Conservation (phyloP, 768 basidiomycete genomes). For the Pisolithus microcarpus region DNA sequence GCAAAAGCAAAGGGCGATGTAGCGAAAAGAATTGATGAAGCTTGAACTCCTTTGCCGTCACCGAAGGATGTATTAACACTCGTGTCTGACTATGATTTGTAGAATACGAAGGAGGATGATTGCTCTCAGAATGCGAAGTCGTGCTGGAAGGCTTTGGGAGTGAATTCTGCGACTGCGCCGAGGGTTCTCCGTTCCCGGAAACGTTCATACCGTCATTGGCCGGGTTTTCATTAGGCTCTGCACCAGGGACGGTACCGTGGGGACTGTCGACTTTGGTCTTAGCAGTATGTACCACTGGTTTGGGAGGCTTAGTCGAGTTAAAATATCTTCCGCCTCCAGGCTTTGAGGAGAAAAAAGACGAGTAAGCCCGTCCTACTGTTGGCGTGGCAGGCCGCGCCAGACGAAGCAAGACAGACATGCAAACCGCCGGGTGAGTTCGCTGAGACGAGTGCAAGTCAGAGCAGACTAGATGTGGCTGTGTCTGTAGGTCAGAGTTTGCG, state of each 20-base stretch:
- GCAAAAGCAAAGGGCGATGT: constrained; percentile 69
- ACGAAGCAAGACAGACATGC: constrained; percentile 48
- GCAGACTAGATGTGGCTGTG: not conserved
- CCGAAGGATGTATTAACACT: constrained; percentile 41
- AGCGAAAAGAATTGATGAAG: constrained; percentile 82
- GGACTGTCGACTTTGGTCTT: constrained; percentile 37
- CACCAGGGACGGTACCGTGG: constrained; percentile 24
- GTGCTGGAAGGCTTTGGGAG: constrained; percentile 17
- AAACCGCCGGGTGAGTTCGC: not conserved
- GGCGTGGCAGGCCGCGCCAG: constrained; percentile 38
- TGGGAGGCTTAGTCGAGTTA: constrained; percentile 63
- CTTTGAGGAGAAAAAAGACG: constrained; percentile 75
- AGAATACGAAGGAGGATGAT: constrained; percentile 9
- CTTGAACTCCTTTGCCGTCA: constrained; percentile 65
- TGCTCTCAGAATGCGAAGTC: constrained; percentile 11
- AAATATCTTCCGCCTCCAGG: constrained; percentile 70
- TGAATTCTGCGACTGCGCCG: constrained; percentile 10
- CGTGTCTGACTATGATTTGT: constrained; percentile 1
- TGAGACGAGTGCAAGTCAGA: not conserved
- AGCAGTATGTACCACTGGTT: constrained; percentile 32
- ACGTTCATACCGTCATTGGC: constrained; percentile 11
- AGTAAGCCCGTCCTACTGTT: constrained; percentile 54
- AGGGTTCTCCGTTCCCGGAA: constrained; percentile 20
- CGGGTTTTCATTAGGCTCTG: constrained; percentile 19
- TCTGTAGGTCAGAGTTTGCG: not conserved